phyloP scores from a whole-genome alignment of 1,139 yeast species.

The Sugiyamaella pinicola region DNA sequence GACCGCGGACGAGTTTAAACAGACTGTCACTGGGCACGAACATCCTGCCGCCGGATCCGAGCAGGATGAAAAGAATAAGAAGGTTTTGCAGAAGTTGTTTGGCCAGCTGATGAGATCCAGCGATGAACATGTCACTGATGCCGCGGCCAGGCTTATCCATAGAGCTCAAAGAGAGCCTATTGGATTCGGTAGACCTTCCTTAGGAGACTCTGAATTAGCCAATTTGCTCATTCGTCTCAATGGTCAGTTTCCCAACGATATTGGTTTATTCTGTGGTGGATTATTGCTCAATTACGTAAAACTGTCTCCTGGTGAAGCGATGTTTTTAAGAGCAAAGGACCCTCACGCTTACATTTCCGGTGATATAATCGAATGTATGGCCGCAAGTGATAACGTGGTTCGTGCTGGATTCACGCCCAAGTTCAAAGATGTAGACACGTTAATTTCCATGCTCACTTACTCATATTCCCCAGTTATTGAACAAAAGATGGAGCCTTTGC shows the following conservation, averaged over 20 bases:
- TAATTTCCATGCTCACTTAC: conserved; percentile 90
- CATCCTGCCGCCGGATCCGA: conserved; percentile 53
- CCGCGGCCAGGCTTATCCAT: conserved; percentile 62
- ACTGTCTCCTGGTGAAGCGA: conserved; percentile 90
- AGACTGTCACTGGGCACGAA: conserved; percentile 46
- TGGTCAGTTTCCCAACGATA: conserved; percentile 87
- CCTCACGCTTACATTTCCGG: conserved; percentile 98
- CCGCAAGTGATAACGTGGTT: conserved; percentile 96
- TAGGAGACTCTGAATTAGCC: conserved; percentile 57
- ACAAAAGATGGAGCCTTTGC: conserved; percentile 79
- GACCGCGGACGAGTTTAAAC: conserved; percentile 54
- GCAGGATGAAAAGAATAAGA: conserved; percentile 50
- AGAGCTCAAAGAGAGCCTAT: conserved; percentile 53
- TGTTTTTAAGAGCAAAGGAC: conserved; percentile 94
- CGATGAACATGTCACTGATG: conserved; percentile 54
- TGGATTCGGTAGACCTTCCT: conserved; percentile 36
- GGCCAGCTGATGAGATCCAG: conserved; percentile 79
- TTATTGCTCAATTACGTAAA: conserved; percentile 84
- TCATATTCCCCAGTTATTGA: conserved; percentile 85
- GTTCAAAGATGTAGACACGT: conserved; percentile 88
- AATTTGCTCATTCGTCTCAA: conserved; percentile 73
- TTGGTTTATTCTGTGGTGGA: conserved; percentile 96
- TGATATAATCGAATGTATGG: conserved; percentile 99
- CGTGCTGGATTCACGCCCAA: conserved; percentile 99
- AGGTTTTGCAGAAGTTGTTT: conserved; percentile 71